phyloP scores from a whole-genome alignment of 495 filamentous ascomycete species.

The Articulospora tetracladia region DNA sequence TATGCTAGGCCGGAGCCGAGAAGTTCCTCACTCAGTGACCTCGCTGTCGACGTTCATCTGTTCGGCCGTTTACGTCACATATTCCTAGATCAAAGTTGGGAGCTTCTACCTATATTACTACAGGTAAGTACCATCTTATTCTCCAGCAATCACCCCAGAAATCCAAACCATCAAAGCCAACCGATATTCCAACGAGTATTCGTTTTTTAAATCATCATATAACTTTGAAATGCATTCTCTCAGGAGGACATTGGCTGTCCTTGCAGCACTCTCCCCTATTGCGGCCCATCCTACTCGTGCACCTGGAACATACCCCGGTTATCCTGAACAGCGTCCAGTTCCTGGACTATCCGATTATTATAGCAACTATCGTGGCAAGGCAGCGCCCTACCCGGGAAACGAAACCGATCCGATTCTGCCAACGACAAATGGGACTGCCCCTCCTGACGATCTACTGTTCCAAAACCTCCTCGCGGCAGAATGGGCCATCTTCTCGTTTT shows the following conservation, averaged over 20 bases:
- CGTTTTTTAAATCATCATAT: background rate
- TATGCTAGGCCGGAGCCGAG: background rate
- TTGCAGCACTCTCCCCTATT: background rate
- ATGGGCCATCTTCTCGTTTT: slow-evolving; percentile 53
- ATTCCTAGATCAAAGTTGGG: too few relatives aligned
- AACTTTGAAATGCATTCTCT: background rate
- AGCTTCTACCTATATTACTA: too few relatives aligned
- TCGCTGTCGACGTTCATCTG: background rate
- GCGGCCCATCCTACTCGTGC: background rate
- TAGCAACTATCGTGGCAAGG: slow-evolving; percentile 38
- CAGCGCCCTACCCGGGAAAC: slow-evolving; percentile 42
- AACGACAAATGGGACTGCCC: slow-evolving; percentile 33
- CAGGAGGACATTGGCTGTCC: background rate
- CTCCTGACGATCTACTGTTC: slow-evolving; percentile 42
- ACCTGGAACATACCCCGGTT: background rate
- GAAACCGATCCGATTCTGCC: slow-evolving; percentile 39
- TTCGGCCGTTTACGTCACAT: background rate
- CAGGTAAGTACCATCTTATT: too few relatives aligned
- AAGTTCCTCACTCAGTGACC: background rate
- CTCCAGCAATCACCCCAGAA: too few relatives aligned
- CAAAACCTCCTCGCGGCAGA: slow-evolving; percentile 52
- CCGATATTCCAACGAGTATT: too few relatives aligned
- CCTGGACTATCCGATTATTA: slow-evolving; percentile 41
- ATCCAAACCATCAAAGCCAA: too few relatives aligned
- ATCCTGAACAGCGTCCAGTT: slow-evolving; percentile 24